Evolutionary conservation across 2,329 filamentous ascomycete genomes (phyloP), one percentile per base, ranked within the genome.

Genomic region (Dothideomycetes sp.): DNA sequence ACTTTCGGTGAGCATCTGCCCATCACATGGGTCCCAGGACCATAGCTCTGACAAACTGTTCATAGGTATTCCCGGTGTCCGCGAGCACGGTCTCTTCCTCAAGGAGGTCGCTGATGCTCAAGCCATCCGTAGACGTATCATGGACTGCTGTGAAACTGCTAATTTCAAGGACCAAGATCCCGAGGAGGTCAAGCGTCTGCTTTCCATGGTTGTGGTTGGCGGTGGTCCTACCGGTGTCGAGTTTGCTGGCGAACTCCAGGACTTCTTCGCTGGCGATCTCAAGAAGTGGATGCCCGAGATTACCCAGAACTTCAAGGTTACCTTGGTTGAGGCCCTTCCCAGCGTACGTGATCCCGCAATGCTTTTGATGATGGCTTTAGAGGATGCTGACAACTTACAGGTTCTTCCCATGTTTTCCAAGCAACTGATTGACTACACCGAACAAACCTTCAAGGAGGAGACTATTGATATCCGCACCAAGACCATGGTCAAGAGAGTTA

Each of bases 121-220:
- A 67, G 77, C 78, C 57, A 98, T 98, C 60, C 86, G 91, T 58
- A 95, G 89, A 73, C 87, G 86, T 66, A 95, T 98, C 65, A 98
- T 98, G 91, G 91, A 98, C 69, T 98, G 91, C 62, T 88, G 94
- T 52, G 91, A 98, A 70, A 95, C 89, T 27, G 91, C 91, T 38
- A 89, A 86, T 46, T 95, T 98, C 81, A 96, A 96, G 76, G 89
- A 87, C 58, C 91, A 98, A 69, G 72, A 76, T 29, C 69, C 75
- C 12, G 85, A 91, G 50, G 93, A 98, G 67, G 71, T 94, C 58
- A 81, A 93, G 69, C 86, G 91, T 51, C 78, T 98, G 54, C 75
- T 98, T 61, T 89, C 96, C 73, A 96, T 96, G 88, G 91, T 98
- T 40, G 89, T 72, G 11, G 68, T 71, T 16, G 68, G 89, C 52